Evolutionary conservation across 2,329 filamentous ascomycete genomes (phyloP).

Genomic region (Trichoderma gracile): DNA sequence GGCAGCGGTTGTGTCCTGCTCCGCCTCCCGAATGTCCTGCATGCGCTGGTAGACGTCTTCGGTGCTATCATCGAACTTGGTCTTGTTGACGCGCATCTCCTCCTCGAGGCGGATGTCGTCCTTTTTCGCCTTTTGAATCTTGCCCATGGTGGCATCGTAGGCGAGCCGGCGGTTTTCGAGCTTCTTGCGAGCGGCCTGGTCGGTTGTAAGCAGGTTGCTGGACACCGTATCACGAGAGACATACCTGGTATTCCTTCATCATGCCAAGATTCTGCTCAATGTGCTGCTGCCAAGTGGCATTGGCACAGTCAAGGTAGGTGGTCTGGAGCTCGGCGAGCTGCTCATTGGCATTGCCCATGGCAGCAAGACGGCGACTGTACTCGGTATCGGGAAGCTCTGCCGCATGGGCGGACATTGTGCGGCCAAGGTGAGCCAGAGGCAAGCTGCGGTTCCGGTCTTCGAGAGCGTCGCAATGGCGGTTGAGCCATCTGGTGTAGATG

Average conservation of each 20-base stretch:
- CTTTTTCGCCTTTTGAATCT: slow-evolving; percentile 90
- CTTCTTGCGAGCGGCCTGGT: slow-evolving; percentile 78
- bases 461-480: slow-evolving; percentile 73
- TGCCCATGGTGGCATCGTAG: slow-evolving; percentile 85
- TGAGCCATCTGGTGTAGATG: slow-evolving; percentile 82
- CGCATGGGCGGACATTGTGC: slow-evolving; percentile 83
- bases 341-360: slow-evolving; percentile 83
- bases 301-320: slow-evolving; percentile 74
- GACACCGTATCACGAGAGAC: slow-evolving; percentile 31
- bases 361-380: slow-evolving; percentile 81
- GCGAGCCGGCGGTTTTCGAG: slow-evolving; percentile 85
- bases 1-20: slow-evolving; percentile 78
- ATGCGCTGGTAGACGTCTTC: slow-evolving; percentile 91
- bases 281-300: slow-evolving; percentile 85
- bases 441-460: slow-evolving; percentile 88
- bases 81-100: slow-evolving; percentile 84
- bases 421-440: slow-evolving; percentile 76
- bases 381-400: slow-evolving; percentile 91
- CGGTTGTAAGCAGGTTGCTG: slow-evolving; percentile 11
- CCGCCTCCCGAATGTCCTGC: slow-evolving; percentile 94
- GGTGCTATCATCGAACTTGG: slow-evolving; percentile 93
- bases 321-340: slow-evolving; percentile 84
- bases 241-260: slow-evolving; percentile 96
- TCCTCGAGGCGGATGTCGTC: slow-evolving; percentile 94
- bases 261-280: slow-evolving; percentile 84